Percentiles rank a stretch among this genome's conserved stretches.
Evolutionary conservation across 2,329 filamentous ascomycete species (phyloP).

Genomic region (Fusarium sp.): DNA sequence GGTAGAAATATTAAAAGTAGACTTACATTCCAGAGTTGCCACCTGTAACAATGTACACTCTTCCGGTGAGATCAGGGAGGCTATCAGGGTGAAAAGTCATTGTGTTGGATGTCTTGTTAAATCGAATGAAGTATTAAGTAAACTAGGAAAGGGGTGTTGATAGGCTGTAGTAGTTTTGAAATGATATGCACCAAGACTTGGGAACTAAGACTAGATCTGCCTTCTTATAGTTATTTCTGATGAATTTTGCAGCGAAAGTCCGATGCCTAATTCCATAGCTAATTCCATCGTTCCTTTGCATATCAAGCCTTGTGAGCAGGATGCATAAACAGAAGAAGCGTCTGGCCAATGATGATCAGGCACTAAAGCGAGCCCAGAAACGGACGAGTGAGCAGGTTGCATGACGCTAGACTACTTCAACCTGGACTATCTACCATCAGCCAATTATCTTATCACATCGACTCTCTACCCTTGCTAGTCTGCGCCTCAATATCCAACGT

Average conservation of each 20-base stretch:
- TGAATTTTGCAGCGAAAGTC: not conserved
- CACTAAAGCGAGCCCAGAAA: not conserved
- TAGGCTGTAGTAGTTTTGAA: not conserved
- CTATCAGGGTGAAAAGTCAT: slow-evolving; percentile 20
- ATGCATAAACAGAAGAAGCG: not conserved
- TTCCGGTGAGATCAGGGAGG: slow-evolving; percentile 6
- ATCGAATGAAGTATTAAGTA: not conserved
- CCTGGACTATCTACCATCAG: not conserved
- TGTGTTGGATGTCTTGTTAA: not conserved
- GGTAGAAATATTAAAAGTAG: accelerated
- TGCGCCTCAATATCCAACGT: slow-evolving; percentile 3
- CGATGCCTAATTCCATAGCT: not conserved
- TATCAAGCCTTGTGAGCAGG: slow-evolving; percentile 7
- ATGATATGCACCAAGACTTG: too few species aligned
- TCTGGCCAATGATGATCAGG: not conserved
- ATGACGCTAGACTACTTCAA: slow-evolving; percentile 5
- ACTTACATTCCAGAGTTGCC: slow-evolving; percentile 21
- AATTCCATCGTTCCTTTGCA: not conserved
- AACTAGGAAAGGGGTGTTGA: too few species aligned
- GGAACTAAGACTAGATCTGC: accelerated
- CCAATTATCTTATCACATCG: not conserved
- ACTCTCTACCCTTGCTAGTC: not conserved
- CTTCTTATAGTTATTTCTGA: not conserved
- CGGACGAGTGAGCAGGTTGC: slow-evolving; percentile 21
- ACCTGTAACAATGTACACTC: slow-evolving; percentile 22